Evolutionary conservation across 208 protist species (phyloP), one percentile per base, ranked within the genome.

Genomic region (Porcisia hertigi): DNA sequence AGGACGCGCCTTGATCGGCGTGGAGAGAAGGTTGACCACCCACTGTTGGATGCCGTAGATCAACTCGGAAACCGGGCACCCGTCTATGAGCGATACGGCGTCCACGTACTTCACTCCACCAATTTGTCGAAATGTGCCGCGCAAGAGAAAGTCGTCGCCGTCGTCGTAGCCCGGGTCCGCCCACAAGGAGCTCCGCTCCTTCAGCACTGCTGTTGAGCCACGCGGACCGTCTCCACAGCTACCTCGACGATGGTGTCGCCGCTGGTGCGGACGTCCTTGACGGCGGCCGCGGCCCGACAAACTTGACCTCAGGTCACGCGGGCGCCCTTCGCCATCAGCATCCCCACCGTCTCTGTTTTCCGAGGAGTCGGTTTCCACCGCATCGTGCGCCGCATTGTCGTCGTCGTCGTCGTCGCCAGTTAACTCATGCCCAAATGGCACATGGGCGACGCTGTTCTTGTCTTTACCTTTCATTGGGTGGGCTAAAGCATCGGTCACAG

Each of bases 61-160:
- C n/a, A 93, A 60, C 58, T 91, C 81, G 64, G 76, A 76, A 65
- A 85, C 70, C 8, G 77, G 69, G 67, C 85, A 86, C 47, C 84
- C 84, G 45, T 89, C 79, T 72, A 90, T 80, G 18, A 90, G 79
- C 55, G 81, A 73, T 18, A 77, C 54, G 7, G 72, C 85, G 65
- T 91, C 86, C 53, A 93, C 39, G 79, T 86, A 93, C 57, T 82
- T 81, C 58, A 93, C 79, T 3, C 88, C 88, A 52, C 88, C 88
- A 39, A 93, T 84, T 58, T 93, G 88, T 0, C 88, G 78, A 53
- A 87, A 87, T 14, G 86, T 88, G 72, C 86, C 88, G 25, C 85
- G 85, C 11, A 93, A 45, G 41, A 73, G 73, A 45, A 84, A 77
- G 65, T 86, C 74, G 49, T 84, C 64, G n/a, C 47, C 52, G 72